Evolutionary conservation across 2,329 filamentous ascomycete genomes (phyloP), one percentile per base, ranked within the genome.

Genomic region (Sporothrix mexicana): DNA sequence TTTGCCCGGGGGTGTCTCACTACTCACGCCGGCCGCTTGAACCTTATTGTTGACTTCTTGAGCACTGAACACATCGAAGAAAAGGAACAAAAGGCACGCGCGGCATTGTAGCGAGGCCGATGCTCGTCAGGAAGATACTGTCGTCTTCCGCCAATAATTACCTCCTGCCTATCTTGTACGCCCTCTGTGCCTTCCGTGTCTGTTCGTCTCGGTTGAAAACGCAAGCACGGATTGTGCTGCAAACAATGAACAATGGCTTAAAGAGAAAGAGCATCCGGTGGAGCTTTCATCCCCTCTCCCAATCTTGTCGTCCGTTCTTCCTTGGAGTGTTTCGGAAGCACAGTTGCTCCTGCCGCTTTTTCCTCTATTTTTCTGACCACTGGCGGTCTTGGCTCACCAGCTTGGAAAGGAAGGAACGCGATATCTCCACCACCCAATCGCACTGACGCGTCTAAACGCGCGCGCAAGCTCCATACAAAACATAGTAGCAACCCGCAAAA

Each of bases 381-480:
- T 17, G 43, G 15, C 41, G 10, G 45, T 23, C 43, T 67, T 67
- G 45, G 57, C 66, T 53, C 25, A 15, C 47, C 66, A 53, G 47
- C 66, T 47, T 17, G 43, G 47, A 57, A 20, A 41, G 30, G 61
- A 72, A 72, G 51, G 61, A 67, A 67, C 62, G 70, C 70, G 62
- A 72, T 62, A 30, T n/a, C n/a, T 49, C 64, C 45, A 49, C 64
- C 45, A 36, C 30, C 69, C 68, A 64, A 71, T 64, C 57, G 45
- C 69, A 53, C 23, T 49, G 59, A 67, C 70, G 70, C 70, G 70
- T 67, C 70, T 57, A 47, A 67, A 66, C 61, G 61, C 70, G 49
- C 70, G 49, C 57, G 9, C 25, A 49, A n/a, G 45, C 23, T 13
- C 25, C 45, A n/a, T n/a, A 49, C 43, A 36, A 30, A 51, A 51